Evolutionary conservation across 2,329 filamentous ascomycete genomes (phyloP).

Genomic region (Fusarium subglutinans): DNA sequence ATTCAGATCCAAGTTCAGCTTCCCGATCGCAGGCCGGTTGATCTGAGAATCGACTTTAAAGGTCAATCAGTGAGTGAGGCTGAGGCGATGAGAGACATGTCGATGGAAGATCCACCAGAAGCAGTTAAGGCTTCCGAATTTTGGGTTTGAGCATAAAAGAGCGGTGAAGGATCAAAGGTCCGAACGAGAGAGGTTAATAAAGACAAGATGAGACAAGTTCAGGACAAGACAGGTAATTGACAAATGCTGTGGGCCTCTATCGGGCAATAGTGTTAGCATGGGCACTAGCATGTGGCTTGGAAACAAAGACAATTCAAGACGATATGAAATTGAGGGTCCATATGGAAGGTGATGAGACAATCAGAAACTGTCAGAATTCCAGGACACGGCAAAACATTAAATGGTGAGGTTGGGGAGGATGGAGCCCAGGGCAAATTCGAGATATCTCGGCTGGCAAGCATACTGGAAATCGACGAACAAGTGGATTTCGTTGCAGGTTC

Average conservation of each 20-base stretch:
- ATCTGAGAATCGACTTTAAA: slow-evolving; percentile 23
- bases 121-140: slow-evolving; percentile 26
- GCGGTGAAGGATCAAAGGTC: slow-evolving; percentile 39
- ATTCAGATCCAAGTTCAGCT: slow-evolving; percentile 15
- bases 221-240: slow-evolving; percentile 30
- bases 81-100: slow-evolving; percentile 29
- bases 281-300: slow-evolving; percentile 34
- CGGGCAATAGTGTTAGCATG: slow-evolving; percentile 7
- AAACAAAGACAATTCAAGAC: slow-evolving; percentile 29
- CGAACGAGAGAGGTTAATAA: slow-evolving; percentile 31
- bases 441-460: background rate
- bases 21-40: slow-evolving; percentile 16
- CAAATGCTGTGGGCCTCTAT: slow-evolving; percentile 30
- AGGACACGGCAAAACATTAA: background rate
- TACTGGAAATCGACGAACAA: background rate
- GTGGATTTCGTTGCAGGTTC: slow-evolving; percentile 4
- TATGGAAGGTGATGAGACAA: slow-evolving; percentile 31
- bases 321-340: slow-evolving; percentile 4
- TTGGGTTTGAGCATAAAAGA: slow-evolving; percentile 39
- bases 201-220: slow-evolving; percentile 34
- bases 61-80: slow-evolving; percentile 1
- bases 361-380: slow-evolving; percentile 25
- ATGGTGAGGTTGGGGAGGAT: slow-evolving; percentile 15
- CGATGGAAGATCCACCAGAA: slow-evolving; percentile 29
- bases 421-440: background rate